A percentile compares a stretch with the other conserved stretches of the same genome.
Evolutionary conservation across 106 monocot species (phyloP).

Genomic region (Vanilla planifolia): DNA sequence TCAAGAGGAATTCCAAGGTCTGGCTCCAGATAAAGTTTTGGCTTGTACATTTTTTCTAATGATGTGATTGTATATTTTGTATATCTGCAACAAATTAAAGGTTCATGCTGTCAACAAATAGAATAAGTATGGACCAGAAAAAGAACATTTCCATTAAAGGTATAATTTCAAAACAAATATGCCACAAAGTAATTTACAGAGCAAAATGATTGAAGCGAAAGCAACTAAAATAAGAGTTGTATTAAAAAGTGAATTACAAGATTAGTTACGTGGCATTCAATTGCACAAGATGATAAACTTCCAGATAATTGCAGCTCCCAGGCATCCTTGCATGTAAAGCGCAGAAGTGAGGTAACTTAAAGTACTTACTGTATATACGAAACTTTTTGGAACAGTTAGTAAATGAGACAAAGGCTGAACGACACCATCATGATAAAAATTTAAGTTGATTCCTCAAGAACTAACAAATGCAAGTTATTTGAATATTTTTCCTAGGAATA

Average conservation of each 20-base stretch:
- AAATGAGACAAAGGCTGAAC: too few species aligned
- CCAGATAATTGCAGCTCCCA: too few species aligned
- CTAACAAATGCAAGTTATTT: too few species aligned
- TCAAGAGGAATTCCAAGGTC: constrained; percentile 99
- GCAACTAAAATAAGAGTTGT: not conserved
- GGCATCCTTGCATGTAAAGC: too few species aligned
- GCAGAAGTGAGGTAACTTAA: too few species aligned
- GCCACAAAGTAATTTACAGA: not conserved
- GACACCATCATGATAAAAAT: too few species aligned
- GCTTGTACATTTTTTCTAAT: constrained; percentile 81
- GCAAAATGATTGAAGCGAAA: not conserved
- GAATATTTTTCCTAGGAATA: too few species aligned
- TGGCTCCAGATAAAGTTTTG: constrained; percentile 65
- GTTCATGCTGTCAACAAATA: not conserved
- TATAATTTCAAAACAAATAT: constrained; percentile 1
- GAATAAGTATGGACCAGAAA: not conserved
- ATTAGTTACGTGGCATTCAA: not conserved
- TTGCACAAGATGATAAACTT: too few species aligned
- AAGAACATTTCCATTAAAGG: not conserved
- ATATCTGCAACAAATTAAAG: constrained; percentile 45
- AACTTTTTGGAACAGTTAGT: too few species aligned
- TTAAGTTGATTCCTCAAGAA: too few species aligned
- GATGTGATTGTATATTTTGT: constrained; percentile 76
- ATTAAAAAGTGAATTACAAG: not conserved
- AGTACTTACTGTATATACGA: too few species aligned